Evolutionary conservation across 495 filamentous ascomycete genomes (phyloP).

Genomic region (Xanthoparmelia taractica): DNA sequence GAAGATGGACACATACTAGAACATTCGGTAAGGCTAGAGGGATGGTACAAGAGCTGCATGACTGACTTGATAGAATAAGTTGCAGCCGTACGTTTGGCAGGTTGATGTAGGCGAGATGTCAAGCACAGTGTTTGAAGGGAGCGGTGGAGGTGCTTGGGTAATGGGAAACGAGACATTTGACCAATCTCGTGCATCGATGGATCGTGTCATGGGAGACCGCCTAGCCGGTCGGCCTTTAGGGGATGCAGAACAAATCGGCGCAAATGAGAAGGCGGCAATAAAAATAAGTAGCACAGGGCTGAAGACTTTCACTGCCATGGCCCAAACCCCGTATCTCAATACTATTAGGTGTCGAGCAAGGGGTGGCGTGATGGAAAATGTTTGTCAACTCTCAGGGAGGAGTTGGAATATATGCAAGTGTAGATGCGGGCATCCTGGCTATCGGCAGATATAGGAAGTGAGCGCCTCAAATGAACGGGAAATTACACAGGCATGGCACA

Average conservation of each 20-base stretch:
- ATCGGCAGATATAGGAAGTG: too few relatives aligned
- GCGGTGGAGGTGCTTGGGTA: not conserved
- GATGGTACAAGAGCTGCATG: not conserved
- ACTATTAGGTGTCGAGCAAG: not conserved
- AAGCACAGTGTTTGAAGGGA: not conserved
- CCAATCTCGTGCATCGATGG: not conserved
- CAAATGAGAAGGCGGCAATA: not conserved
- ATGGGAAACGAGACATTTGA: not conserved
- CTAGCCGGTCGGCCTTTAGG: not conserved
- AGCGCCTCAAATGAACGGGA: not conserved
- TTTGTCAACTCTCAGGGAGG: not conserved
- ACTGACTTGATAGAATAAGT: not conserved
- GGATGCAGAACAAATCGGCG: not conserved
- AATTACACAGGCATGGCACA: not conserved
- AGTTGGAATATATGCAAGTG: slow-evolving; percentile 1
- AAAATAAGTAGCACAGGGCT: not conserved
- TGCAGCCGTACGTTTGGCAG: not conserved
- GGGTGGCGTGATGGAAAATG: not conserved
- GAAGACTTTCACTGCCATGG: not conserved
- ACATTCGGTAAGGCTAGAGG: not conserved
- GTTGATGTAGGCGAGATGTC: not conserved
- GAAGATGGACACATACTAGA: slow-evolving; percentile 2
- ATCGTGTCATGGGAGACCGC: not conserved
- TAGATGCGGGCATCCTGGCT: not conserved
- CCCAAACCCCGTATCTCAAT: not conserved